A percentile compares a stretch with the other conserved stretches of the same genome.
Evolutionary conservation across 1,284 basidiomycete genomes (phyloP).

Genomic region (Tylopilus sp.): DNA sequence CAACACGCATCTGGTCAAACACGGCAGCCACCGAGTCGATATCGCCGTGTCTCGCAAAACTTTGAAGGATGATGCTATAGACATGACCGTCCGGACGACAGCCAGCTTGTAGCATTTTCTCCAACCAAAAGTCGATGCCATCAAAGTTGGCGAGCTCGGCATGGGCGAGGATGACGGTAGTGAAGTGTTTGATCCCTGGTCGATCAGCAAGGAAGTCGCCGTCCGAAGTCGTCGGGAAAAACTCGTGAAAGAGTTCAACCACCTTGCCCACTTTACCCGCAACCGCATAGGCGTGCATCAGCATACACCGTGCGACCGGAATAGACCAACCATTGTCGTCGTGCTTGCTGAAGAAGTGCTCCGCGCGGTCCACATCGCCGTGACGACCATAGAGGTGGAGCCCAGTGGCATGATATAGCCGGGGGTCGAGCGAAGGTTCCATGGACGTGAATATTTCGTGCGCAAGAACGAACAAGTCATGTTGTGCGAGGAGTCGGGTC

Average conservation of each 20-base stretch:
- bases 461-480: constrained; percentile 41
- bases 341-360: constrained; percentile 43
- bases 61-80: constrained; percentile 60
- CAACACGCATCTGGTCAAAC: constrained; percentile 59
- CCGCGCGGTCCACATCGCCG: constrained; percentile 44
- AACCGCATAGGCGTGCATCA: constrained; percentile 54
- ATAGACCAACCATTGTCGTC: constrained; percentile 28
- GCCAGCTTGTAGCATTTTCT: constrained; percentile 47
- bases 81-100: constrained; percentile 50
- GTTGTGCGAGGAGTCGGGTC: constrained; percentile 44
- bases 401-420: constrained; percentile 41
- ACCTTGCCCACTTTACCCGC: constrained; percentile 41
- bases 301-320: constrained; percentile 37
- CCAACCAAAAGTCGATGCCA: constrained; percentile 55
- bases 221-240: constrained; percentile 39
- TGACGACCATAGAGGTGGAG: constrained; percentile 49
- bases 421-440: constrained; percentile 18
- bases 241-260: constrained; percentile 49
- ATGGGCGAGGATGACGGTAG: constrained; percentile 54
- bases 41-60: constrained; percentile 57
- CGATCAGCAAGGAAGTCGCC: constrained; percentile 29
- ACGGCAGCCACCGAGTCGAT: constrained; percentile 51
- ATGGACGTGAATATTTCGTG: constrained; percentile 40
- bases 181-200: constrained; percentile 51
- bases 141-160: constrained; percentile 47